A percentile compares a stretch with the other conserved stretches of the same genome.
phyloP scores from a whole-genome alignment of 352 stramenopile genomes.

The Pythium rhizo-oryzae region DNA sequence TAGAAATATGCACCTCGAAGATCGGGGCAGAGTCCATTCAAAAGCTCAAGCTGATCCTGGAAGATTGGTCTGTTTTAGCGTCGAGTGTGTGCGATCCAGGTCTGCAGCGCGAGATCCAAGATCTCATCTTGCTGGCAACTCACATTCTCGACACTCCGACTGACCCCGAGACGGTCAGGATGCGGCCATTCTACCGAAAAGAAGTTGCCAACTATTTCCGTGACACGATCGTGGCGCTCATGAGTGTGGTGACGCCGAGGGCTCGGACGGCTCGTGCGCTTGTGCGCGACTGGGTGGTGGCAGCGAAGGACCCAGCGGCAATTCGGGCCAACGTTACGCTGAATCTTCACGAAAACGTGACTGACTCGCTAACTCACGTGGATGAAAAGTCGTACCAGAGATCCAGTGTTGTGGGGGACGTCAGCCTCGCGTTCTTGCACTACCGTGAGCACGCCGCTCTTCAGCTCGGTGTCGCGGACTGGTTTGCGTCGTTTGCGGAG shows the following conservation, averaged over 20 bases:
- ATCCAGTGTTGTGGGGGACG: constrained; percentile 42
- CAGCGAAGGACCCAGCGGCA: not conserved
- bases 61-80: constrained; percentile 43
- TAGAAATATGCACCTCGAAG: constrained; percentile 38
- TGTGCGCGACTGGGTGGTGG: constrained; percentile 8
- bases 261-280: constrained; percentile 1
- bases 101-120: constrained; percentile 16
- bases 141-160: constrained; percentile 36
- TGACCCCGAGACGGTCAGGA: constrained; percentile 33
- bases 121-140: constrained; percentile 50
- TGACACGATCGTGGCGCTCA: constrained; percentile 43
- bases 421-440: constrained; percentile 68
- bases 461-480: constrained; percentile 63
- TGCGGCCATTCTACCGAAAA: constrained; percentile 45
- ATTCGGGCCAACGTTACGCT: constrained; percentile 28
- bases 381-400: constrained; percentile 26
- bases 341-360: constrained; percentile 60
- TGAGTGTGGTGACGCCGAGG: constrained; percentile 23
- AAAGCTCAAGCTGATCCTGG: constrained; percentile 37
- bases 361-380: constrained; percentile 46
- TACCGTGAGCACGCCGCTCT: constrained; percentile 71
- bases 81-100: not conserved
- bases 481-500: constrained; percentile 61
- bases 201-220: constrained; percentile 58
- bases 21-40: constrained; percentile 34